Percentiles rank a stretch among this genome's conserved stretches.
Evolutionary conservation across 495 filamentous ascomycete species (phyloP).

Genomic region (Cryomyces antarcticus): DNA sequence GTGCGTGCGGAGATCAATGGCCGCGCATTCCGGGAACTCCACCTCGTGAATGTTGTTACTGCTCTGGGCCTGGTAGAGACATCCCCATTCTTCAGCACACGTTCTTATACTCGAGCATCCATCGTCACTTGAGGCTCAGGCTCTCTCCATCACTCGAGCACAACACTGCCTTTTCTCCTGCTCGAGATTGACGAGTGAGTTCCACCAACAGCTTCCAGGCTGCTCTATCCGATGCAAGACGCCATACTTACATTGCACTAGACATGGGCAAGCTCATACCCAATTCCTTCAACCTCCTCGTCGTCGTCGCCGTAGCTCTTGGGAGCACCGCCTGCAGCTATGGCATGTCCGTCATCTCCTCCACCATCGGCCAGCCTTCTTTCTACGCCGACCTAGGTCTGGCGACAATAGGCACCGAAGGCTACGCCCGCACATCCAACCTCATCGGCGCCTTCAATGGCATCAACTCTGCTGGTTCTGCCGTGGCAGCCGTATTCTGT

Average conservation of each 20-base stretch:
- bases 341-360: constrained; percentile 28
- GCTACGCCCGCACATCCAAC: constrained; percentile 27
- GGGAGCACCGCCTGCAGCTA: constrained; percentile 23
- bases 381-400: constrained; percentile 29
- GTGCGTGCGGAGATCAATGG: too few species aligned
- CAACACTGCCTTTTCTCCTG: too few species aligned
- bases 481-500: constrained; percentile 3
- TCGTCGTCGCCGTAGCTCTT: constrained; percentile 16
- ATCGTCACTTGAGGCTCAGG: too few species aligned
- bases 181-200: too few species aligned
- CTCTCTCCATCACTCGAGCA: too few species aligned
- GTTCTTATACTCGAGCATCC: too few species aligned
- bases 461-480: constrained; percentile 20
- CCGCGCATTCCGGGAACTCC: too few species aligned
- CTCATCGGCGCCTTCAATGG: constrained; percentile 29
- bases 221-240: too few species aligned
- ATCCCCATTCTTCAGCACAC: too few species aligned
- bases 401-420: constrained; percentile 18
- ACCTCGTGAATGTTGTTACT: too few species aligned
- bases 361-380: constrained; percentile 31
- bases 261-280: constrained; percentile 11
- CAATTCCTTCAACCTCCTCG: constrained; percentile 15
- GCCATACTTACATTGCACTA: neutral
- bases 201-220: too few species aligned
- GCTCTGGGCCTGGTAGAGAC: too few species aligned